Evolutionary conservation across 345 rosid species (phyloP).

Genomic region (Boechera divaricarpa): DNA sequence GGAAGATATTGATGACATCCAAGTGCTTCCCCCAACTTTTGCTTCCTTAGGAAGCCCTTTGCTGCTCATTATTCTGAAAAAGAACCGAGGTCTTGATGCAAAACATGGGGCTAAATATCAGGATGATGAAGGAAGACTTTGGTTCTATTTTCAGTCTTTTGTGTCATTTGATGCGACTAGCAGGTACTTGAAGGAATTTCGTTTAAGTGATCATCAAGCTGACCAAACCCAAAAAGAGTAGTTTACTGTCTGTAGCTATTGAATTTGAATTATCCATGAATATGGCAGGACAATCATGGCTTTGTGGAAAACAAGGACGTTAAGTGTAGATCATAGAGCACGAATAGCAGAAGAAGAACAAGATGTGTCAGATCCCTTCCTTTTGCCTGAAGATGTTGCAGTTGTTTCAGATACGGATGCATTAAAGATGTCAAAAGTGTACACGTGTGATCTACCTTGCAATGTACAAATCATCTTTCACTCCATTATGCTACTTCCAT

Average conservation of each 20-base stretch:
- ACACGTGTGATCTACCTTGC: slow-evolving; percentile 63
- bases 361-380: slow-evolving; percentile 51
- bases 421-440: slow-evolving; percentile 57
- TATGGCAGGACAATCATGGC: slow-evolving; percentile 80
- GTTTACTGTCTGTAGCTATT: background rate
- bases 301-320: slow-evolving; percentile 76
- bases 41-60: slow-evolving; percentile 78
- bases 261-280: slow-evolving; percentile 23
- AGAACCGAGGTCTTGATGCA: slow-evolving; percentile 75
- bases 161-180: slow-evolving; percentile 70
- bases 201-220: background rate
- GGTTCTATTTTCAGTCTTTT: slow-evolving; percentile 77
- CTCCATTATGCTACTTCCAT: slow-evolving; percentile 16
- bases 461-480: slow-evolving; percentile 48
- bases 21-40: slow-evolving; percentile 71
- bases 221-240: background rate
- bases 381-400: slow-evolving; percentile 48
- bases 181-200: slow-evolving; percentile 54
- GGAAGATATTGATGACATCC: slow-evolving; percentile 88
- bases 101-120: slow-evolving; percentile 77
- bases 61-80: slow-evolving; percentile 62
- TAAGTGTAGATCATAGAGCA: slow-evolving; percentile 61
- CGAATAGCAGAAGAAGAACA: slow-evolving; percentile 64
- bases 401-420: slow-evolving; percentile 49
- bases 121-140: slow-evolving; percentile 84